A percentile compares a stretch with the other conserved stretches of the same genome.
Evolutionary conservation across 805 yeast genomes (phyloP).

Genomic region (Wickerhamomyces chambardii): DNA sequence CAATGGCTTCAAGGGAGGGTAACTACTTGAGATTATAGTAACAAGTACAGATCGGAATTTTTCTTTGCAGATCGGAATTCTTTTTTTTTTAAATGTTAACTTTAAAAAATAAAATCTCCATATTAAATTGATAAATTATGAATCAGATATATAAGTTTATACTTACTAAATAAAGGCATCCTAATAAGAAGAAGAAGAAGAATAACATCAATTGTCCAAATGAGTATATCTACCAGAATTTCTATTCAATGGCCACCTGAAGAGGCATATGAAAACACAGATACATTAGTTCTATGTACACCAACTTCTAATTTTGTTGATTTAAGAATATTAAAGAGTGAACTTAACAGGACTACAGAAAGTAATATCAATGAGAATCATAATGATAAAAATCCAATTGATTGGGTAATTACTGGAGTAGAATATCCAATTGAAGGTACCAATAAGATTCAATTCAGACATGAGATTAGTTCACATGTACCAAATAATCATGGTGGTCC

Average conservation of each 20-base stretch:
- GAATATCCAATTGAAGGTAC: constrained; percentile 8
- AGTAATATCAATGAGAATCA: too few relatives aligned
- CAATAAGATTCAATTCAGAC: background rate
- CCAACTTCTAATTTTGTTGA: constrained; percentile 35
- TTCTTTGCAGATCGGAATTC: too few relatives aligned
- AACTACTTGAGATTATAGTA: too few relatives aligned
- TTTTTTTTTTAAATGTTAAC: too few relatives aligned
- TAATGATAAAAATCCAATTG: constrained; percentile 1
- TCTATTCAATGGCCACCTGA: constrained; percentile 41
- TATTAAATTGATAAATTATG: too few relatives aligned
- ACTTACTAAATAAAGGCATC: too few relatives aligned
- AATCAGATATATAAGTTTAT: too few relatives aligned
- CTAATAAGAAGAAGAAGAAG: too few relatives aligned
- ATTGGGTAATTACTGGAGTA: constrained; percentile 17
- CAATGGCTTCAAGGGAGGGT: too few relatives aligned
- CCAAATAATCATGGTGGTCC: constrained; percentile 1
- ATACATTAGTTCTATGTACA: constrained; percentile 35
- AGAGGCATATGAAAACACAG: constrained; percentile 27
- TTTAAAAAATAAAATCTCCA: too few relatives aligned
- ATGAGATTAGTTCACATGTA: background rate
- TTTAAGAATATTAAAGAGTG: constrained; percentile 19
- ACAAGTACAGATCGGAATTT: too few relatives aligned
- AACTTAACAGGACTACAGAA: background rate
- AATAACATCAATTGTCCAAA: too few relatives aligned
- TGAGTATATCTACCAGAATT: constrained; percentile 29